Percentiles rank a stretch among this genome's conserved stretches.
phyloP scores from a whole-genome alignment of 495 filamentous ascomycete species.

The Sporormia fimetaria region DNA sequence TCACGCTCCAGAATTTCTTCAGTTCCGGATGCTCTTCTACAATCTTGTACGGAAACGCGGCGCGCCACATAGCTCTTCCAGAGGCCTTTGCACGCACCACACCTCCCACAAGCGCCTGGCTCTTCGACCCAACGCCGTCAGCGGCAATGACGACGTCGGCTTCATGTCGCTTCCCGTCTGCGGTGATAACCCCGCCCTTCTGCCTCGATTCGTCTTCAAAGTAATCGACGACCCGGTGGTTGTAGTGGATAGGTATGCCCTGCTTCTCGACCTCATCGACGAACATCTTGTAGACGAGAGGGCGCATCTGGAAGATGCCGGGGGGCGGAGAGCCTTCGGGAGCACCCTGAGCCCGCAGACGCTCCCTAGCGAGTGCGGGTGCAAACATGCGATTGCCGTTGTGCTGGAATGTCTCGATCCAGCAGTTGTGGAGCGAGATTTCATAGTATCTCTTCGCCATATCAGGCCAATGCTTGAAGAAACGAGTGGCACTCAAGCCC shows the following conservation, averaged over 20 bases:
- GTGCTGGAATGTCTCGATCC: constrained; percentile 44
- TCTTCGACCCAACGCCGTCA: constrained; percentile 51
- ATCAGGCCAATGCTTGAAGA: constrained; percentile 48
- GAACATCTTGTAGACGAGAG: constrained; percentile 47
- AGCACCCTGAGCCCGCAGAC: constrained; percentile 29
- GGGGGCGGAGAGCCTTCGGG: constrained; percentile 34
- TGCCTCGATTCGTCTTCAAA: constrained; percentile 41
- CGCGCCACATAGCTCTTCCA: constrained; percentile 44
- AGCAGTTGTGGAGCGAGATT: constrained; percentile 38
- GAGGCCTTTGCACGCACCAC: constrained; percentile 39
- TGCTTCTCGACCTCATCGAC: constrained; percentile 40
- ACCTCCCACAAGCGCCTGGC: constrained; percentile 47
- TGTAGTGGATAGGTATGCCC: constrained; percentile 43
- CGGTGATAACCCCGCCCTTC: constrained; percentile 41
- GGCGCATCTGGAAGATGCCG: constrained; percentile 37
- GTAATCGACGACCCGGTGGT: constrained; percentile 47
- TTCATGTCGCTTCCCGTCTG: constrained; percentile 40
- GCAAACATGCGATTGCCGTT: constrained; percentile 38
- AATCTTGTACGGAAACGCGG: constrained; percentile 36
- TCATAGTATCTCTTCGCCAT: constrained; percentile 38
- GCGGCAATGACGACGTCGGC: constrained; percentile 53
- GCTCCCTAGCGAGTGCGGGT: constrained; percentile 25
- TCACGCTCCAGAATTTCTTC: constrained; percentile 35
- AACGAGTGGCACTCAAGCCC: constrained; percentile 35
- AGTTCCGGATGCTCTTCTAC: constrained; percentile 30